Conservation (phyloP, 2,329 filamentous ascomycete genomes). For the Apiospora saccharicola region DNA sequence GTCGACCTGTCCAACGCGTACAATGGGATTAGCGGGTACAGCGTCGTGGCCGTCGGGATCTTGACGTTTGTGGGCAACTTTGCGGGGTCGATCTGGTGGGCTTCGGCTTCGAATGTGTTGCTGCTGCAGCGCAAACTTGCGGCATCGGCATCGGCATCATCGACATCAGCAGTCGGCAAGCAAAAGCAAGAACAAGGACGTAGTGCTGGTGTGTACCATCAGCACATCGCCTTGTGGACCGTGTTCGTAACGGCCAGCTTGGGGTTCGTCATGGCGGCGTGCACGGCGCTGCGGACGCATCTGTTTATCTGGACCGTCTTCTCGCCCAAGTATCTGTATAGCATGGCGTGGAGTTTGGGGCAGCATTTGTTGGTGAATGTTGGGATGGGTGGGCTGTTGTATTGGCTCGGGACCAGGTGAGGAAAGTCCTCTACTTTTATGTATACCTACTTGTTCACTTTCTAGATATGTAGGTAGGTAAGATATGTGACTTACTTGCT, state of each 20-base stretch:
- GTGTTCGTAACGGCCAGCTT: conserved; percentile 72
- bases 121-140: conserved; percentile 51
- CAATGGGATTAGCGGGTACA: conserved; percentile 87
- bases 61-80: conserved; percentile 91
- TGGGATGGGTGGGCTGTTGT: conserved; percentile 64
- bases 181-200: conserved; percentile 24
- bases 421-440: background rate
- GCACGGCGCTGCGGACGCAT: conserved; percentile 83
- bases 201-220: conserved; percentile 33
- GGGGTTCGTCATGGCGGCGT: conserved; percentile 85
- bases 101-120: conserved; percentile 68
- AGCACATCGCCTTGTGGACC: conserved; percentile 71
- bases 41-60: conserved; percentile 78
- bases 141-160: background rate
- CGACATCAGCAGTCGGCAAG: background rate
- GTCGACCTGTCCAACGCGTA: conserved; percentile 94
- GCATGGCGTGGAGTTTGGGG: conserved; percentile 84
- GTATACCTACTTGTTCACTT: background rate
- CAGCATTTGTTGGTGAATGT: conserved; percentile 82
- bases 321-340: conserved; percentile 94
- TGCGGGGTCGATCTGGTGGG: conserved; percentile 91
- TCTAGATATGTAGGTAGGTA: background rate
- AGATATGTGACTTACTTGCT: background rate
- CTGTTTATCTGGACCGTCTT: conserved; percentile 99
- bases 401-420: conserved; percentile 53